Conservation (phyloP, 805 yeast species). For the Saccharomyces eubayanus region DNA sequence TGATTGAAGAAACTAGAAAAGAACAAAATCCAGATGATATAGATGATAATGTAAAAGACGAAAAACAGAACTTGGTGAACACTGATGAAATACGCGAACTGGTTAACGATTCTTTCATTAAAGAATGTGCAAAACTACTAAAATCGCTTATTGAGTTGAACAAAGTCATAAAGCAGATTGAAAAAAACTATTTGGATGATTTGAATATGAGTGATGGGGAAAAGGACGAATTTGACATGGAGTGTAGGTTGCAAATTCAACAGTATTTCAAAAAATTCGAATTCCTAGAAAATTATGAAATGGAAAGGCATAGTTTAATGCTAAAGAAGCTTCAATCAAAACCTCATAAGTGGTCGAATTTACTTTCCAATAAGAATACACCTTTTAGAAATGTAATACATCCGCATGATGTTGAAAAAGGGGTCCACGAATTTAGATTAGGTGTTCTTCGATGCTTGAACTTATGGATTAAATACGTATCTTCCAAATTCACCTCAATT, state of each 20-base stretch:
- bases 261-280: constrained; percentile 44
- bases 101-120: constrained; percentile 23
- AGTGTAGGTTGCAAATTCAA: constrained; percentile 44
- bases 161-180: constrained; percentile 20
- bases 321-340: constrained; percentile 13
- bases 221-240: constrained; percentile 49
- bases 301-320: constrained; percentile 31
- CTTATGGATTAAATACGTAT: constrained; percentile 35
- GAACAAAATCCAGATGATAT: not conserved
- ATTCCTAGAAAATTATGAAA: constrained; percentile 44
- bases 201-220: constrained; percentile 36
- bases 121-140: constrained; percentile 25
- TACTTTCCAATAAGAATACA: not conserved
- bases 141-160: constrained; percentile 25
- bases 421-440: constrained; percentile 34
- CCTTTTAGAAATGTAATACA: constrained; percentile 12
- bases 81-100: constrained; percentile 3
- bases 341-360: not conserved
- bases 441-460: constrained; percentile 44
- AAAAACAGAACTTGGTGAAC: not conserved
- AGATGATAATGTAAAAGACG: not conserved
- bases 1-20: constrained; percentile 17
- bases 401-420: not conserved
- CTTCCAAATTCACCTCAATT: constrained; percentile 40
- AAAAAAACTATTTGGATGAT: constrained; percentile 23